These are phyloP conservation scores for Diatrype stigma DNA, from an alignment of 2,329 filamentous ascomycete genomes.

Conservation along the genomic window DNA sequence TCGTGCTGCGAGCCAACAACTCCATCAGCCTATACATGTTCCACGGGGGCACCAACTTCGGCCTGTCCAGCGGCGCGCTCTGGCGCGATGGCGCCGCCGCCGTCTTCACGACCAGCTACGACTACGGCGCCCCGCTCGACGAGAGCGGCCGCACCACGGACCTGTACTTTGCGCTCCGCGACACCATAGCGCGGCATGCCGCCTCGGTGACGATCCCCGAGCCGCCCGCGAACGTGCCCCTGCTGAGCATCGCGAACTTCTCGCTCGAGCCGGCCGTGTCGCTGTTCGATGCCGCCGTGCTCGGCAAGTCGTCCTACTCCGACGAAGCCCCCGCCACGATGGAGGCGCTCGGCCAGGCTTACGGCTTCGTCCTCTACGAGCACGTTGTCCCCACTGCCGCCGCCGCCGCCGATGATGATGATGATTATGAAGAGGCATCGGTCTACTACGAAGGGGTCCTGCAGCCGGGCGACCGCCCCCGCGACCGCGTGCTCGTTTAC, in stretches of 20 bases:
- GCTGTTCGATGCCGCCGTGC: constrained; percentile 33
- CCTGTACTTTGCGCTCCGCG: constrained; percentile 37
- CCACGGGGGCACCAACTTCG: constrained; percentile 49
- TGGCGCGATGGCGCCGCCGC: constrained; percentile 27
- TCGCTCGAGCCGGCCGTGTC: constrained; percentile 30
- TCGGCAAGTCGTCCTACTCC: neutral
- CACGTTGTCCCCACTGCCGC: constrained; percentile 22
- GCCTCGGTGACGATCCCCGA: constrained; percentile 32
- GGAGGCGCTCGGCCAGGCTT: constrained; percentile 41
- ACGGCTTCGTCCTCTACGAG: constrained; percentile 41
- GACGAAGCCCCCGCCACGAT: constrained; percentile 32
- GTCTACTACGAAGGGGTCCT: constrained; percentile 31
- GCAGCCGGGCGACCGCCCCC: constrained; percentile 37
- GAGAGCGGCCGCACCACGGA: constrained; percentile 44
- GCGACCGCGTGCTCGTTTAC: constrained; percentile 45
- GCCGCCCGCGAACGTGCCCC: constrained; percentile 28
- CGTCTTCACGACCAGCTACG: constrained; percentile 43
- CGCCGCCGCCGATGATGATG: too few relatives aligned
- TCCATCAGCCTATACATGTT: constrained; percentile 51
- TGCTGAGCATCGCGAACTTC: constrained; percentile 31
- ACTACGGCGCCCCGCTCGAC: constrained; percentile 46
- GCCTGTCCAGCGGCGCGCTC: constrained; percentile 41
- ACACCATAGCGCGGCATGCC: constrained; percentile 33
- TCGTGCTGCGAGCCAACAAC: constrained; percentile 32
- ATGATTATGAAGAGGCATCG: too few relatives aligned